Evolutionary conservation across 495 filamentous ascomycete species (phyloP), one percentile per base, ranked within the genome.

Genomic region (Beverwykella pulmonaria): DNA sequence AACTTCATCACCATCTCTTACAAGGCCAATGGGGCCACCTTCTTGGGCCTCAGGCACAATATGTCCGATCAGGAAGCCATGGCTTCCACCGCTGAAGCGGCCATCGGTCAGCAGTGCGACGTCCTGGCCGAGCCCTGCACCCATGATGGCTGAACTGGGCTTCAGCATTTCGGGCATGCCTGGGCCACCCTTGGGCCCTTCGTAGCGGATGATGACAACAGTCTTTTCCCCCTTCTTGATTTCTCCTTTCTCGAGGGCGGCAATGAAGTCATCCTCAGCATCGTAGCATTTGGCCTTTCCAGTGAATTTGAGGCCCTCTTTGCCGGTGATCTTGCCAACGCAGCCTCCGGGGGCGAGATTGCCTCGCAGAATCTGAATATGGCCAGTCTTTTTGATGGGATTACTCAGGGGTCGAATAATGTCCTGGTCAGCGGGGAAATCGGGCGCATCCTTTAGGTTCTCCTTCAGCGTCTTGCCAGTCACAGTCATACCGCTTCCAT

Each of bases 251-350:
- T 81, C 79, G 27, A 81, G 72, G 0, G 79, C 77, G 23, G 69
- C 48, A 58, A 80, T 76, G 71, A 81, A 81, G 62, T 75, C 76
- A 57, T 81, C 79, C 64, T 81, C 79, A 23, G 62, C 83, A 76
- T 98, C 88, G 79, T 91, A 98, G 71, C 91, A 90, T 65, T 87
- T 89, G 34, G 94, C 94, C 70, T 86, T 92, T 59, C 94, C 94
- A 19, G 83, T 88, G 80, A 98, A 98, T 9, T 81, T 77, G n/a
- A 88, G 83, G 22, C 94, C 94, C 76, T 98, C 94, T 79, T 98
- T 98, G 64, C 94, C 94, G 9, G 94, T 98, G 78, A 98, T 98
- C 82, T 98, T 98, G 65, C 93, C 94, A 15, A 98, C 94, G 67
- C 86, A 90, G 55, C 94, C 94, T 63, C 90, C 94, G 1, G 94